Percentiles rank a stretch among this genome's conserved stretches.
Conservation (phyloP, 2,329 filamentous ascomycete genomes). For the Ophiostoma ips region DNA sequence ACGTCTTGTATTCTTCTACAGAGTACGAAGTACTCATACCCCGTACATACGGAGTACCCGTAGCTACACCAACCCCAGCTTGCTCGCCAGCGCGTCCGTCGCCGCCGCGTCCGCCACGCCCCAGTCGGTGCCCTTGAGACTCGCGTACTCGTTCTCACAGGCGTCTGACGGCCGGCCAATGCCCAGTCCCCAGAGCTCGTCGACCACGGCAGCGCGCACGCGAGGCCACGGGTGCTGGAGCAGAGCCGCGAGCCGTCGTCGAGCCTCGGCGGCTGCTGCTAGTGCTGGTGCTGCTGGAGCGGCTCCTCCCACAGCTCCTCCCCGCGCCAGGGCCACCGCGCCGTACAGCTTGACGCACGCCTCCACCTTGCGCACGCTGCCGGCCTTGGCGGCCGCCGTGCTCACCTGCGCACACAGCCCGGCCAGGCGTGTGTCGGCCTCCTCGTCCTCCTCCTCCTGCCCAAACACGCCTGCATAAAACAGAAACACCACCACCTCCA, state of each 20-base stretch:
- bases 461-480: constrained; percentile 45
- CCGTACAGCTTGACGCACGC: constrained; percentile 71
- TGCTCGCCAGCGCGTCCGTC: constrained; percentile 23
- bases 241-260: constrained; percentile 58
- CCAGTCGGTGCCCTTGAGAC: constrained; percentile 43
- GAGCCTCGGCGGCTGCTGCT: constrained; percentile 29
- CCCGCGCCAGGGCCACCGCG: constrained; percentile 36
- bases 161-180: background rate
- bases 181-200: constrained; percentile 39
- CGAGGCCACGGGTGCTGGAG: constrained; percentile 72
- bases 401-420: constrained; percentile 56
- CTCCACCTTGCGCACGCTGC: constrained; percentile 68
- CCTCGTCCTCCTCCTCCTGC: constrained; percentile 7
- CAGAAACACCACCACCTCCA: constrained; percentile 68
- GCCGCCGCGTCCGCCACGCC: constrained; percentile 34
- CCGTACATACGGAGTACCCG: too few relatives aligned
- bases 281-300: too few relatives aligned
- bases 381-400: constrained; percentile 68
- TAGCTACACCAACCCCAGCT: background rate
- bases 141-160: constrained; percentile 2
- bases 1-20: too few relatives aligned
- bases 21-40: background rate
- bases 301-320: constrained; percentile 3
- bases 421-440: too few relatives aligned
- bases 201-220: constrained; percentile 46